phyloP scores from a whole-genome alignment of 1,284 basidiomycete species.

The Microbotryum scabiosae region DNA sequence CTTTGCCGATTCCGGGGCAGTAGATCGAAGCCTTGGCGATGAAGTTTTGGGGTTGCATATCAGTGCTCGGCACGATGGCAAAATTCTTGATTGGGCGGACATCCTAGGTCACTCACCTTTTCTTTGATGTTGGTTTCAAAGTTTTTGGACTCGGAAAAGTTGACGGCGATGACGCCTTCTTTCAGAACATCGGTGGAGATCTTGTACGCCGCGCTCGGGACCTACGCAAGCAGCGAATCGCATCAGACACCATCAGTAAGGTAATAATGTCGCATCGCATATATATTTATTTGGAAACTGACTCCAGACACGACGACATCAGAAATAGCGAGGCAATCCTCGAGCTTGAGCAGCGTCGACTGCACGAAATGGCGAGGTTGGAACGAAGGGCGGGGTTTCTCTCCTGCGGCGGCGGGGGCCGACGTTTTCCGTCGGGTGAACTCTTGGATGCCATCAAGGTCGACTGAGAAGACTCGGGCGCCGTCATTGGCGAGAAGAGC shows the following conservation, averaged over 20 bases:
- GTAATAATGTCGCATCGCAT: background rate
- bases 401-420: background rate
- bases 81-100: conserved; percentile 2
- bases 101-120: conserved; percentile 50
- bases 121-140: conserved; percentile 88
- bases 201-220: conserved; percentile 78
- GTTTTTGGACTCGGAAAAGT: conserved; percentile 93
- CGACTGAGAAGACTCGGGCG: conserved; percentile 85
- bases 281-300: too few species aligned
- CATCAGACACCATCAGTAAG: background rate
- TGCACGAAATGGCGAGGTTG: conserved; percentile 77
- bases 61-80: conserved; percentile 12
- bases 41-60: background rate
- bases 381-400: conserved; percentile 45
- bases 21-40: conserved; percentile 71
- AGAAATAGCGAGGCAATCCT: conserved; percentile 67
- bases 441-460: conserved; percentile 83
- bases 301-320: conserved; percentile 90
- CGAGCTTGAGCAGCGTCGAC: conserved; percentile 53
- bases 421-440: conserved; percentile 38
- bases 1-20: conserved; percentile 88
- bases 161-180: conserved; percentile 85
- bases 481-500: conserved; percentile 92
- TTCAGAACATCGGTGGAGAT: conserved; percentile 80
- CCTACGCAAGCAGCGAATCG: conserved; percentile 4